Conservation (phyloP, 257 asterid genomes). For the Primulina eburnea region DNA sequence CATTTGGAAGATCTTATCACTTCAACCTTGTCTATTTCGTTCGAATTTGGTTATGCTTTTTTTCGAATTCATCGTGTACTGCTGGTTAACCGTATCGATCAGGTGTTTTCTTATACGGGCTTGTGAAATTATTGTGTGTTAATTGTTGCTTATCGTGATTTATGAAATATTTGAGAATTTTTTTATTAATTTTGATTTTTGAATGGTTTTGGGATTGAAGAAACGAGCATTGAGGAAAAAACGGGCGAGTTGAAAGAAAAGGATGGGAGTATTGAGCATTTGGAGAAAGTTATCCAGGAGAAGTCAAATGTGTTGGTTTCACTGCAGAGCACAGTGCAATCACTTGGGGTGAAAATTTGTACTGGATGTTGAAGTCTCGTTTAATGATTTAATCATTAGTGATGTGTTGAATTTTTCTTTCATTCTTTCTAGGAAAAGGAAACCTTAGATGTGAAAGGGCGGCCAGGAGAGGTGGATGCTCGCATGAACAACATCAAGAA, state of each 20-base stretch:
- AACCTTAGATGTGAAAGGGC: constrained; percentile 29
- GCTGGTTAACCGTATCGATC: background rate
- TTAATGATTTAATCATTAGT: background rate
- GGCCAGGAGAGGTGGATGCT: constrained; percentile 32
- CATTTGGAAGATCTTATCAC: background rate
- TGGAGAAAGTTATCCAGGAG: constrained; percentile 35
- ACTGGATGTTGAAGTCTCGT: background rate
- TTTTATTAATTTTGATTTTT: background rate
- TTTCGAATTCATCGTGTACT: background rate
- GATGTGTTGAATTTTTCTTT: background rate
- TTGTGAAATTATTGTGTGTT: background rate
- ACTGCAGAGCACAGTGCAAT: constrained; percentile 33
- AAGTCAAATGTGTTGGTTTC: constrained; percentile 39
- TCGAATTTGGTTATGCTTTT: background rate
- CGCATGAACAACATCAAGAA: constrained; percentile 35
- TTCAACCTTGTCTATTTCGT: background rate
- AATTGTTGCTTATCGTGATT: background rate
- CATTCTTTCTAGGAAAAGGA: constrained; percentile 28
- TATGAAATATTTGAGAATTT: background rate
- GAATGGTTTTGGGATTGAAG: constrained; percentile 22
- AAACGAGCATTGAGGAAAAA: constrained; percentile 32
- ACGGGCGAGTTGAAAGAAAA: constrained; percentile 31
- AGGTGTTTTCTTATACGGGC: background rate
- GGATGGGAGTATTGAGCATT: constrained; percentile 36
- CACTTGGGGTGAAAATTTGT: constrained; percentile 29